Base-by-base conservation (phyloP, 805 yeast genomes). In the Torulaspora gathmanii region DNA sequence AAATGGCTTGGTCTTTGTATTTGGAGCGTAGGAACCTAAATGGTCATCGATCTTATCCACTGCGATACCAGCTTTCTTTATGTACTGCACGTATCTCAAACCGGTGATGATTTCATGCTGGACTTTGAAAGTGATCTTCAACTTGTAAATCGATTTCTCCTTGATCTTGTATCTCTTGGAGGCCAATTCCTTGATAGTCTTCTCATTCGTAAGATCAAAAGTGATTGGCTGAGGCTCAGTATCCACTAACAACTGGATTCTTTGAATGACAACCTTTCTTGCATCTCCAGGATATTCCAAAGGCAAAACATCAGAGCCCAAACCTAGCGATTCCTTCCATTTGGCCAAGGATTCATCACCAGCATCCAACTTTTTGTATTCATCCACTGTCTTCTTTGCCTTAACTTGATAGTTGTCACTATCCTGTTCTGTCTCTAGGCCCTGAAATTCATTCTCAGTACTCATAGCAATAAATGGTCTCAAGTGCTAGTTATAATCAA, bases 101-200 rank as follows among this genome's bases (percentile, higher is more conserved):
- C 97, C 97, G 1, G 96, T 89, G 56, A 90, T 82, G 53, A 90
- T 86, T 63, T 86, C 95, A 58, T 85, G 91, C 66, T 89, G 96
- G 27, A 90, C 83, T 54, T 88, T 78, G 70, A 89, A 90, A 53
- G 78, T 81, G 58, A 88, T 79, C 51, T 71, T 77, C 60, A 88
- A 72, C 57, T 79, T 81, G 67, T 87, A 89, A 27, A 79, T 70
- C 13, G 91, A 75, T 54, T 80, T 82, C 60, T 88, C 96, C 62
- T 85, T 86, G 64, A 89, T 81, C 62, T 76, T 75, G 67, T 87
- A 83, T 50, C 84, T 78, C 55, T 82, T 78, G 41, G 79, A 80
- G 47, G 80, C 77, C 45, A 82, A 69, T 26, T 72, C 69, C 51
- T 79, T 75, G 41, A 83, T 70, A 33, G 79, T 77, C 45, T 78